Evolutionary conservation across 352 stramenopile species (phyloP).

Genomic region (Phytopythium cucurbitacearum): DNA sequence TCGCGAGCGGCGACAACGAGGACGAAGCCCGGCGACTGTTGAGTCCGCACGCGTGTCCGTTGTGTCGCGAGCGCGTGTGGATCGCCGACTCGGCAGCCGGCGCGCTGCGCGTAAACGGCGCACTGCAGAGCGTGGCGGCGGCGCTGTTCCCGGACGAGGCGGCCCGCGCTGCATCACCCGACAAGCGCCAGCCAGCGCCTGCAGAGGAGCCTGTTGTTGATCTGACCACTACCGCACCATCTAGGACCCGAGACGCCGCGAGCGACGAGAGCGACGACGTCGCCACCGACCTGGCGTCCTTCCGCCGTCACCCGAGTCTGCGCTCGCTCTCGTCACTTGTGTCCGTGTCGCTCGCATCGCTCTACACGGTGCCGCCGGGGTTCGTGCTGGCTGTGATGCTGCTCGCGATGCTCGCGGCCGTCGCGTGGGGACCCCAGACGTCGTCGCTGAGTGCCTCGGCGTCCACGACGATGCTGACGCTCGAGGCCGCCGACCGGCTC

Average conservation of each 20-base stretch:
- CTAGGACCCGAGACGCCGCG: constrained; percentile 1
- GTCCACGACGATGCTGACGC: constrained; percentile 25
- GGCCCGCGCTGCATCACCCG: constrained; percentile 21
- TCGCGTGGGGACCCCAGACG: constrained; percentile 46
- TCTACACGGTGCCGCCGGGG: constrained; percentile 58
- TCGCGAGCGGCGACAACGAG: background rate
- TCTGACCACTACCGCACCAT: constrained; percentile 20
- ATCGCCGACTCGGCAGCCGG: constrained; percentile 10
- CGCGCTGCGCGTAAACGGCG: constrained; percentile 57
- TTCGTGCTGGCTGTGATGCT: constrained; percentile 74
- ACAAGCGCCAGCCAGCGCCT: constrained; percentile 33
- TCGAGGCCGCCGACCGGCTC: constrained; percentile 49
- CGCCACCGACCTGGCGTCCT: constrained; percentile 4
- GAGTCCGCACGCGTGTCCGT: constrained; percentile 43
- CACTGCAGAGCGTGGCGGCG: constrained; percentile 59
- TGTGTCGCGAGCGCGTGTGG: constrained; percentile 47
- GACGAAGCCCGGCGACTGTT: background rate
- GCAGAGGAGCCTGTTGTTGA: background rate
- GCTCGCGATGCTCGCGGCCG: constrained; percentile 53
- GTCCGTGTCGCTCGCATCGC: constrained; percentile 61
- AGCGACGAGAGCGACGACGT: background rate
- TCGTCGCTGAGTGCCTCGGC: constrained; percentile 28
- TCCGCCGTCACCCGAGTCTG: constrained; percentile 33
- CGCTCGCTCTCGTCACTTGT: constrained; percentile 67
- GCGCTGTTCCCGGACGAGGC: constrained; percentile 53